Conservation (phyloP, 805 yeast genomes). For the Millerozyma miso region DNA sequence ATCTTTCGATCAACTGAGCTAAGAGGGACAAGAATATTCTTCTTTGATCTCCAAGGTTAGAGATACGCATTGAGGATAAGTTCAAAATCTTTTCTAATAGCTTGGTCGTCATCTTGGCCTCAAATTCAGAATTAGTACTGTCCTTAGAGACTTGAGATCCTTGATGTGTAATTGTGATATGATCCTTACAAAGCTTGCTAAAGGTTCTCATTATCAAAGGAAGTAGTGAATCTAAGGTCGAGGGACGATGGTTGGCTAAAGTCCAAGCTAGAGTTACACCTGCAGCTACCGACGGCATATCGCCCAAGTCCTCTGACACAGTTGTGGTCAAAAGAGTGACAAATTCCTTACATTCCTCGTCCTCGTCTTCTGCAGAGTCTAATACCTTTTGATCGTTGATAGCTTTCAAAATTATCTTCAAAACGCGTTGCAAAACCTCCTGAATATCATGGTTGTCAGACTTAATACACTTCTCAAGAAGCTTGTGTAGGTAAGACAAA, state of each 20-base stretch:
- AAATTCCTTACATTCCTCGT: slow-evolving; percentile 62
- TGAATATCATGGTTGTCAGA: slow-evolving; percentile 86
- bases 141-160: slow-evolving; percentile 34
- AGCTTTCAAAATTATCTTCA: slow-evolving; percentile 65
- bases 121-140: slow-evolving; percentile 49
- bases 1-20: slow-evolving; percentile 87
- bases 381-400: slow-evolving; percentile 42
- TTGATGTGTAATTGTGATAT: slow-evolving; percentile 59
- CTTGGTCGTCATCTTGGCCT: slow-evolving; percentile 74
- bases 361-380: slow-evolving; percentile 50
- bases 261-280: slow-evolving; percentile 84
- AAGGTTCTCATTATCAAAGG: slow-evolving; percentile 81
- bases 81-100: slow-evolving; percentile 72
- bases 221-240: slow-evolving; percentile 67
- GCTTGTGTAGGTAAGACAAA: slow-evolving; percentile 60
- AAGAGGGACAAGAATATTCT: slow-evolving; percentile 79
- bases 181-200: slow-evolving; percentile 86
- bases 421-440: slow-evolving; percentile 72
- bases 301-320: slow-evolving; percentile 73
- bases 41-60: slow-evolving; percentile 89
- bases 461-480: slow-evolving; percentile 76
- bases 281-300: slow-evolving; percentile 77
- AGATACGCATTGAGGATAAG: slow-evolving; percentile 74
- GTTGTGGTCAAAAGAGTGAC: slow-evolving; percentile 58
- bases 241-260: slow-evolving; percentile 68